Evolutionary conservation across 225 moss, liverwort and hornwort genomes (phyloP).

Genomic region (Rhytidiadelphus loreus): DNA sequence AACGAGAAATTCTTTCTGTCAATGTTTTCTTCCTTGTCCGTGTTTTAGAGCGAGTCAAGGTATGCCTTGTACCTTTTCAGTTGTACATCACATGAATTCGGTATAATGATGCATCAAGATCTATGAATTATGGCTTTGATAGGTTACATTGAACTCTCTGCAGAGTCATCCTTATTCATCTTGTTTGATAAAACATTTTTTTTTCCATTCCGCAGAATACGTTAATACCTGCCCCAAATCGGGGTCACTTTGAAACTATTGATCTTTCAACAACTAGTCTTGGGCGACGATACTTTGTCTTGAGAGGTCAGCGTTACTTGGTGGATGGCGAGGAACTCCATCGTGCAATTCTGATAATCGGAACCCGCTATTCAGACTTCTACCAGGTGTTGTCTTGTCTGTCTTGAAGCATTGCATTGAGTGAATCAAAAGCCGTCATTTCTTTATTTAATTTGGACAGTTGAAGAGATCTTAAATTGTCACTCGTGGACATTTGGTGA

Average conservation of each 20-base stretch:
- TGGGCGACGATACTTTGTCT: conserved; percentile 49
- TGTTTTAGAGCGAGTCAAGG: conserved; percentile 35
- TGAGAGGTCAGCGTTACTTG: conserved; percentile 62
- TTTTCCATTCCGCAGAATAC: conserved; percentile 13
- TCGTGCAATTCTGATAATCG: conserved; percentile 43
- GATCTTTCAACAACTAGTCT: conserved; percentile 26
- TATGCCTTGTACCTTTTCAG: conserved; percentile 1
- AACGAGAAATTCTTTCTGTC: conserved; percentile 42
- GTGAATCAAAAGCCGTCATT: neutral
- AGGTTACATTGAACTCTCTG: neutral
- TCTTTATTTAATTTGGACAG: neutral
- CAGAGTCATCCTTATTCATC: neutral
- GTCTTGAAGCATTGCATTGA: neutral
- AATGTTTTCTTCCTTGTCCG: conserved; percentile 55
- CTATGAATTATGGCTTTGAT: neutral
- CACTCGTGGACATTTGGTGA: neutral
- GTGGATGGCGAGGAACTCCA: conserved; percentile 22
- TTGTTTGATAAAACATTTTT: neutral
- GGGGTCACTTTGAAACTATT: conserved; percentile 52
- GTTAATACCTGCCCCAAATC: conserved; percentile 22
- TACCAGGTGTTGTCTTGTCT: conserved; percentile 23
- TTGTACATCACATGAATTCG: neutral
- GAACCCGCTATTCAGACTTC: conserved; percentile 37
- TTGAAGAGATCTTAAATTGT: neutral
- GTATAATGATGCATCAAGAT: neutral